Base-by-base conservation (phyloP, 1,284 basidiomycete species). In the Chalciporus sp. region DNA sequence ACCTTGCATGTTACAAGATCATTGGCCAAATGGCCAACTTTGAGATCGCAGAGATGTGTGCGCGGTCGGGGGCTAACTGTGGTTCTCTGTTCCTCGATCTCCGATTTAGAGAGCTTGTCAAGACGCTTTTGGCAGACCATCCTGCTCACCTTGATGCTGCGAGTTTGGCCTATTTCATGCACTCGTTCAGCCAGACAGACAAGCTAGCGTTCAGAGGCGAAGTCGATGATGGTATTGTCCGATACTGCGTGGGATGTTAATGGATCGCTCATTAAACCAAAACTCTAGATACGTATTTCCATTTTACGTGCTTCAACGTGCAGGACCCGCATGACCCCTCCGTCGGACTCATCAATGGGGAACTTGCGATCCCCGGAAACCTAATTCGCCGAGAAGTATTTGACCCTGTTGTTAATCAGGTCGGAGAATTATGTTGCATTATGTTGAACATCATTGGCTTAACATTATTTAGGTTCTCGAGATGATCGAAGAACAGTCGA, bases 11-110 rank as follows among this genome's bases (percentile, higher is more conserved):
- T 20, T 92, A 92, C 75, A 89, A 88, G 74, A 86, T 92, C 42
- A 86, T 87, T 49, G 91, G 90, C 2, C 81, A 88, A 61, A 76
- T 89, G 66, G 74, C 82, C 7, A 82, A 82, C 61, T 78, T 93
- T 16, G 90, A 93, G 68, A 92, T 93, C 55, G 91, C 90, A 45
- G 90, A 93, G 71, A 86, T 92, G 72, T 89, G 88, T 59, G 88
- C 89, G 11, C 79, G 90, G 47, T 90, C 86, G 40, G 90, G 90
- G 5, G 85, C 88, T 2, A 92, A 90, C 63, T 92, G 89, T 59
- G 91, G 90, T 23, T 88, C 86, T 56, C 74, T 93, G 42, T 92
- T 92, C 73, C 80, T 93, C 54, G 91, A 93, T 72, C 72, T 93
- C 49, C 81, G 90, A 56, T 93, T 93, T 74, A 80, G 86, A 23